These are phyloP conservation scores for Dendrobium huoshanense DNA, from an alignment of 106 monocot species.

Conservation along the genomic window DNA sequence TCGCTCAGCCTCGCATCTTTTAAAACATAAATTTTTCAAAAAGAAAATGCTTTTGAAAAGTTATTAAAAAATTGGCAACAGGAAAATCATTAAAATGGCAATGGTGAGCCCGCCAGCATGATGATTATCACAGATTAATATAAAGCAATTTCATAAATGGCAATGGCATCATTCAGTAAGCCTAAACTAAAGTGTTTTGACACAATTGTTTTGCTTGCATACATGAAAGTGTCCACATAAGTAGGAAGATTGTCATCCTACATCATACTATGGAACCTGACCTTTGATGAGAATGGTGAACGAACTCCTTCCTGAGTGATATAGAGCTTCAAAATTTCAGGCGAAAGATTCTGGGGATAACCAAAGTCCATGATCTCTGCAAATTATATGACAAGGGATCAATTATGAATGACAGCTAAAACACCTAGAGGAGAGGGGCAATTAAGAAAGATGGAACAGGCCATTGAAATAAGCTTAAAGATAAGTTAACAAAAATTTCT, in stretches of 20 bases:
- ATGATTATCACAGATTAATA: background rate
- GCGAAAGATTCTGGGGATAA: conserved; percentile 96
- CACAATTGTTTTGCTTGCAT: background rate
- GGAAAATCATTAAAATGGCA: conserved; percentile 2
- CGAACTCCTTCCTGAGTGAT: conserved; percentile 98
- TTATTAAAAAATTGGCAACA: background rate
- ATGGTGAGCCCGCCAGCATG: background rate
- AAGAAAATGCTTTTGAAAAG: background rate
- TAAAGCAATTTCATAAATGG: background rate
- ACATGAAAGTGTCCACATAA: background rate
- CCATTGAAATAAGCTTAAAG: background rate
- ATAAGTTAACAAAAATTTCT: background rate
- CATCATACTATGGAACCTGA: conserved; percentile 16
- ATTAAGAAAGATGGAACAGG: background rate
- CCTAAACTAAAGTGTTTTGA: background rate
- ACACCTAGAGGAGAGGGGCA: background rate
- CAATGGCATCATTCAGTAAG: background rate
- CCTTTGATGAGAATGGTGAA: conserved; percentile 98
- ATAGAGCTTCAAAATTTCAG: conserved; percentile 99
- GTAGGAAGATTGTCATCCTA: background rate
- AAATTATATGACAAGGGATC: conserved; percentile 7
- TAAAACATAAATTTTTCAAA: background rate
- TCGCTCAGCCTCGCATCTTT: background rate
- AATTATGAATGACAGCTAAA: background rate
- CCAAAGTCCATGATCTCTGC: conserved; percentile 99